Evolutionary conservation across 2,329 filamentous ascomycete genomes (phyloP), one percentile per base, ranked within the genome.

Genomic region (Pseudogymnoascus sp.): DNA sequence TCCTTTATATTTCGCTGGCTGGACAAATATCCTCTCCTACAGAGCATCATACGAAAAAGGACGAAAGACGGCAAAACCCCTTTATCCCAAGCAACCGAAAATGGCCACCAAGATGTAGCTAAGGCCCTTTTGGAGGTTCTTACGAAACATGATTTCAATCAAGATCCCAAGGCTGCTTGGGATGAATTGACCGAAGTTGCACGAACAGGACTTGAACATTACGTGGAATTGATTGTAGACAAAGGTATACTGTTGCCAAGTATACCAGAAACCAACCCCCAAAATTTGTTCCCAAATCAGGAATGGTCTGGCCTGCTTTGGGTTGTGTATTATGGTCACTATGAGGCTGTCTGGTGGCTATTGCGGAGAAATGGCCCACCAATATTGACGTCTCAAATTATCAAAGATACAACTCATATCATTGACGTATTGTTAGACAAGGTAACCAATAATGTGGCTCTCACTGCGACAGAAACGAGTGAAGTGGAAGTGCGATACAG

Each of bases 311-410:
- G 49, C 19, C 49, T 55, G 23, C 49, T 55, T 12, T 55, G 26
- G 49, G 49, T 29, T 19, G 49, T 55, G 49, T 55, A 55, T 33
- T 55, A 55, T 19, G 26, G 49, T 55, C 49, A 55, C 26, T 55
- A 55, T n/a, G 12, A 55, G 4, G 49, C 14, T 12, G 49, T 55
- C 12, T 55, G 49, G 49, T 55, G 49, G 49, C 5, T 55, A 19
- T 31, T 55, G 2, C 26, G 49, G 10, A 55, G 49, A 29, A 55
- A 33, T 33, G 49, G 49, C 10, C 45, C 49, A 6, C 12, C 49
- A 2, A 55, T 55, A 31, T 33, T 55, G 12, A 55, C 49, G 10
- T 55, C 49, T 33, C 26, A n/a, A 19, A 55, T 55, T 33, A 19
- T 55, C 2, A n/a, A 33, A 33, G 26, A 55, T 19, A n/a, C 49